Evolutionary conservation across 2,329 filamentous ascomycete species (phyloP).

Genomic region (Sporothrix schenckii): DNA sequence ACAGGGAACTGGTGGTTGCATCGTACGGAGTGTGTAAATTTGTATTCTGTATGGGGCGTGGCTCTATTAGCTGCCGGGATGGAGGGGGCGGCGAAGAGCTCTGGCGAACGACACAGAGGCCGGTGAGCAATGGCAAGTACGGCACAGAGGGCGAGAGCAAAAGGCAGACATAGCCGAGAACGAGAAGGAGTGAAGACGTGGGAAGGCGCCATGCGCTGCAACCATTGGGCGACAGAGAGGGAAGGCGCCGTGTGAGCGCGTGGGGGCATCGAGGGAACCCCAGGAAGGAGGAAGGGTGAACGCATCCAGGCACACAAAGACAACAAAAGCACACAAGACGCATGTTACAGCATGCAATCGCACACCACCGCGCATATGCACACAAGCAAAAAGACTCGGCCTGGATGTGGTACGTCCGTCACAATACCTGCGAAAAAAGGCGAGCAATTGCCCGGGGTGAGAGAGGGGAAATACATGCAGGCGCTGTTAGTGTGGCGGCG

Average conservation of each 20-base stretch:
- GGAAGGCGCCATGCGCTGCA: constrained; percentile 16
- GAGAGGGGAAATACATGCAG: not conserved
- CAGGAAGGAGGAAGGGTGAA: constrained; percentile 17
- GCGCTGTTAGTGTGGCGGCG: constrained; percentile 18
- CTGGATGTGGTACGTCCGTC: not conserved
- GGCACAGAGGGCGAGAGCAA: not conserved
- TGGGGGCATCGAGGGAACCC: constrained; percentile 2
- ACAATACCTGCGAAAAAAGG: constrained; percentile 15
- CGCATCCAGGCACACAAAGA: not conserved
- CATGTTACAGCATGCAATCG: not conserved
- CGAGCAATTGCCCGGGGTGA: constrained; percentile 29
- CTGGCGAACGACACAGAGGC: constrained; percentile 12
- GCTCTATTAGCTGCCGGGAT: constrained; percentile 1
- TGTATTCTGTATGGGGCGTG: constrained; percentile 3
- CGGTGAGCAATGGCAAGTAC: constrained; percentile 18
- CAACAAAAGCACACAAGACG: not conserved
- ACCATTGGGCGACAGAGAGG: constrained; percentile 17
- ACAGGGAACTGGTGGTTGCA: constrained; percentile 7
- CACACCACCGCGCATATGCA: constrained; percentile 14
- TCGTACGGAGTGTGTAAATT: not conserved
- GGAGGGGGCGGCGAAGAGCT: not conserved
- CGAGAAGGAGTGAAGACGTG: not conserved
- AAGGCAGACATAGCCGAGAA: constrained; percentile 1
- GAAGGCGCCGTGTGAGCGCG: constrained; percentile 20
- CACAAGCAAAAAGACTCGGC: not conserved